Evolutionary conservation across 495 filamentous ascomycete genomes (phyloP).

Genomic region (Cladorrhinum samala): DNA sequence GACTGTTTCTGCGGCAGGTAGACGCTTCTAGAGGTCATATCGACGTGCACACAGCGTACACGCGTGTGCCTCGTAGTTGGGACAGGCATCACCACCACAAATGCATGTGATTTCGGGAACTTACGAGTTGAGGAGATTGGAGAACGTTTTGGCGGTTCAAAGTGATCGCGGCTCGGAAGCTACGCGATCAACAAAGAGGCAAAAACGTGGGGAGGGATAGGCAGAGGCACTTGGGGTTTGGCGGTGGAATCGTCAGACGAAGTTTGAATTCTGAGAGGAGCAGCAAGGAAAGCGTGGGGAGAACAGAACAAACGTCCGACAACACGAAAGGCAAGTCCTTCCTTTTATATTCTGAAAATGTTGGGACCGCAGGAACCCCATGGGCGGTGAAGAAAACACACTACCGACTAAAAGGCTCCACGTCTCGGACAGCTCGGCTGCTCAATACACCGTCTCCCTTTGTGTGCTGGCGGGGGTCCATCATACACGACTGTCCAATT

Average conservation of each 20-base stretch:
- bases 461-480: not conserved
- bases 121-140: constrained; percentile 85
- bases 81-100: too few species aligned
- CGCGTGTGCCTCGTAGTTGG: too few species aligned
- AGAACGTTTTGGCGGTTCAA: constrained; percentile 73
- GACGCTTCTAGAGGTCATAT: constrained; percentile 1
- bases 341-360: constrained; percentile 1
- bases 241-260: not conserved
- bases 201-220: constrained; percentile 8
- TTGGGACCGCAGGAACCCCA: not conserved
- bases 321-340: not conserved
- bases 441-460: constrained; percentile 3
- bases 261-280: not conserved
- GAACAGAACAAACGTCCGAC: constrained; percentile 3
- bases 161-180: constrained; percentile 50
- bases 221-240: not conserved
- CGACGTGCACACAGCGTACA: too few species aligned
- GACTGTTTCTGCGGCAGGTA: not conserved
- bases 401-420: constrained; percentile 10
- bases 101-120: constrained; percentile 25
- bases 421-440: constrained; percentile 16
- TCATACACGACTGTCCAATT: not conserved
- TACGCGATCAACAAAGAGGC: constrained; percentile 36
- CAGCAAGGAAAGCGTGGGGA: not conserved
- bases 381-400: constrained; percentile 4